A percentile compares a stretch with the other conserved stretches of the same genome.
phyloP scores from a whole-genome alignment of 2,329 filamentous ascomycete genomes.

The Ascochyta fabae region DNA sequence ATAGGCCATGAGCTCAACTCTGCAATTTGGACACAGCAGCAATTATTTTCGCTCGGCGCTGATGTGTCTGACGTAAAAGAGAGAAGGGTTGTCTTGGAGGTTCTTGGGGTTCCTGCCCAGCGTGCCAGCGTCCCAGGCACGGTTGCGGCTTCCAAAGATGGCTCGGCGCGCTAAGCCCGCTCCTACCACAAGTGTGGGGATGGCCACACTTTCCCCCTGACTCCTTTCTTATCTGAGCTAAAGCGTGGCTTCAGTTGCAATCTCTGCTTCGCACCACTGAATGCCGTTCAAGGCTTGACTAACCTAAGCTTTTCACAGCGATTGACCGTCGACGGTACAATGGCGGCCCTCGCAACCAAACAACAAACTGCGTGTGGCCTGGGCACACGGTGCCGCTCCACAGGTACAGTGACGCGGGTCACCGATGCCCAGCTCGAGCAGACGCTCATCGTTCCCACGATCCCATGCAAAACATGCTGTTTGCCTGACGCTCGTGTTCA shows the following conservation, averaged over 20 bases:
- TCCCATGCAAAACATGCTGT: slow-evolving; percentile 19
- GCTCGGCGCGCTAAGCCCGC: slow-evolving; percentile 21
- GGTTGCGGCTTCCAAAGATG: background rate
- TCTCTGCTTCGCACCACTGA: slow-evolving; percentile 15
- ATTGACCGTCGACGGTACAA: background rate
- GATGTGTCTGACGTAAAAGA: slow-evolving; percentile 8
- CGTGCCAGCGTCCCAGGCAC: too few species aligned
- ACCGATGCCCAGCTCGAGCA: slow-evolving; percentile 13
- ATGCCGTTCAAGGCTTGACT: slow-evolving; percentile 28
- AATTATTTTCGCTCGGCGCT: slow-evolving; percentile 4
- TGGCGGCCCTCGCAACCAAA: background rate
- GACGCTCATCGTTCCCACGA: background rate
- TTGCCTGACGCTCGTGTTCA: slow-evolving; percentile 13
- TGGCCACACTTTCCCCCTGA: slow-evolving; percentile 9
- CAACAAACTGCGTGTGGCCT: background rate
- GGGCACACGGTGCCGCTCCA: background rate
- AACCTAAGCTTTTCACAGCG: slow-evolving; percentile 28
- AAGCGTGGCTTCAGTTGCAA: slow-evolving; percentile 16
- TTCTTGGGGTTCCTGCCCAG: slow-evolving; percentile 7
- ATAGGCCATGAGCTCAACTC: background rate
- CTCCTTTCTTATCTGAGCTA: slow-evolving; percentile 15
- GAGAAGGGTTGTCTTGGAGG: slow-evolving; percentile 6
- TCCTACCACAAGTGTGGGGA: slow-evolving; percentile 17
- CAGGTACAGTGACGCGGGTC: background rate
- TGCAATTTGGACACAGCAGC: slow-evolving; percentile 8